Conservation (phyloP, 495 filamentous ascomycete genomes). For the Penicillium argentinense region DNA sequence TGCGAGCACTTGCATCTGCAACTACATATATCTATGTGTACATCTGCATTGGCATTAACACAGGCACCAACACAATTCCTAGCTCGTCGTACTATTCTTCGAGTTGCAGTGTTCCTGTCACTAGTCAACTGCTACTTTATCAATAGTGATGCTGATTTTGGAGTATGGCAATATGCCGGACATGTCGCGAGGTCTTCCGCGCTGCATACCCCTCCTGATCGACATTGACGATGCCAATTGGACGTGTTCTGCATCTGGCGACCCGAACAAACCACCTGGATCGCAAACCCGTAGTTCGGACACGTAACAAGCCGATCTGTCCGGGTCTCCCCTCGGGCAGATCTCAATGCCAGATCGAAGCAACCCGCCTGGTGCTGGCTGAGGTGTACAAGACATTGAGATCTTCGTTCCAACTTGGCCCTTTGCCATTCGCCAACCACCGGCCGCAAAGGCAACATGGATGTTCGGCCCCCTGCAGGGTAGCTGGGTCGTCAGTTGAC, state of each 20-base stretch:
- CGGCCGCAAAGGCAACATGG: conserved; percentile 12
- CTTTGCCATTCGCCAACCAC: conserved; percentile 2
- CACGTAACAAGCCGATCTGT: background rate
- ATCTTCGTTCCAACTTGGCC: background rate
- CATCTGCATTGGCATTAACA: no score
- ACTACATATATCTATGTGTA: no score
- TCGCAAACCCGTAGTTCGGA: background rate
- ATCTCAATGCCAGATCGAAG: background rate
- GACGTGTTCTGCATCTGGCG: background rate
- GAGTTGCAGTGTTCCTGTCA: no score
- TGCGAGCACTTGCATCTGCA: no score
- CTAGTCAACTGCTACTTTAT: no score
- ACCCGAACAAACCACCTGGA: background rate
- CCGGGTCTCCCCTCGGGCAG: background rate
- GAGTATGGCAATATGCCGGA: background rate
- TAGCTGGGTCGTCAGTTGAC: conserved; percentile 15
- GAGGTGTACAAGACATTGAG: no score
- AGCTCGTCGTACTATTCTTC: no score
- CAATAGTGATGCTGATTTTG: no score
- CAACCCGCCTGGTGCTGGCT: no score
- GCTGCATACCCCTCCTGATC: background rate
- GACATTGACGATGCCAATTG: background rate
- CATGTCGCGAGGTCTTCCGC: background rate
- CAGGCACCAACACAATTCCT: no score
- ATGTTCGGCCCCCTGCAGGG: conserved; percentile 26